phyloP scores from a whole-genome alignment of 352 stramenopile species.

The Phytopythium oedochilum region DNA sequence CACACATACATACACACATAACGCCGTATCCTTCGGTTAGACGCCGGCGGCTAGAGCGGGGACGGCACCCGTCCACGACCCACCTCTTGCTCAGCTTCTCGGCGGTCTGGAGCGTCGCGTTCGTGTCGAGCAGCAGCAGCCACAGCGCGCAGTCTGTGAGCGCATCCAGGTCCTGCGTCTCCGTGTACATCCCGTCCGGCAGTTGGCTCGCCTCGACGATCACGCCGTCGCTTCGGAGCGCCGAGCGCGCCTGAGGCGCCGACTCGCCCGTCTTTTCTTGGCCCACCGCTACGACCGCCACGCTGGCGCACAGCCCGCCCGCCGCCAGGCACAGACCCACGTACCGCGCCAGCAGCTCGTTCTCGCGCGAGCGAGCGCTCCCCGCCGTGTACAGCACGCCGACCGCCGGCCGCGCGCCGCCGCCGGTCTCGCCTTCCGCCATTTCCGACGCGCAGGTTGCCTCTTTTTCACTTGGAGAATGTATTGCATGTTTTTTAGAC shows the following conservation, averaged over 20 bases:
- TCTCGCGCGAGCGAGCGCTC: constrained; percentile 45
- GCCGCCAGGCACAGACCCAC: constrained; percentile 47
- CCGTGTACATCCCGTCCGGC: constrained; percentile 22
- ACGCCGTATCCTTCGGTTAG: background rate
- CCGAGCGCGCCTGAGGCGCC: constrained; percentile 5
- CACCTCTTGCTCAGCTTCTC: constrained; percentile 47
- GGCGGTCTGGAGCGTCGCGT: constrained; percentile 25
- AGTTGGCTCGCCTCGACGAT: constrained; percentile 30
- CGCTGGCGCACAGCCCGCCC: constrained; percentile 42
- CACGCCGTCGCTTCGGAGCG: constrained; percentile 43
- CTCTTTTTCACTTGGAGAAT: background rate
- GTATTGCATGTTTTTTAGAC: background rate
- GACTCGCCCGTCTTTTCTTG: background rate
- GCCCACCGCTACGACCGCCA: constrained; percentile 30
- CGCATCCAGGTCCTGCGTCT: constrained; percentile 25
- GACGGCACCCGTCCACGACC: background rate
- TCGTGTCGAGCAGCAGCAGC: constrained; percentile 53
- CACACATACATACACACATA: background rate
- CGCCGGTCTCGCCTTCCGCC: constrained; percentile 3
- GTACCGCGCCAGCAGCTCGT: constrained; percentile 56
- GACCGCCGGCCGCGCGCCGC: constrained; percentile 21
- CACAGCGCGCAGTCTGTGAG: constrained; percentile 55
- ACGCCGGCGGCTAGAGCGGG: too few species aligned
- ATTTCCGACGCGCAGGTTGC: constrained; percentile 1
- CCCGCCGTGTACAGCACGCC: constrained; percentile 50